A percentile compares a stretch with the other conserved stretches of the same genome.
phyloP scores from a whole-genome alignment of 208 protist species.

The Trichomonas gallinae region DNA sequence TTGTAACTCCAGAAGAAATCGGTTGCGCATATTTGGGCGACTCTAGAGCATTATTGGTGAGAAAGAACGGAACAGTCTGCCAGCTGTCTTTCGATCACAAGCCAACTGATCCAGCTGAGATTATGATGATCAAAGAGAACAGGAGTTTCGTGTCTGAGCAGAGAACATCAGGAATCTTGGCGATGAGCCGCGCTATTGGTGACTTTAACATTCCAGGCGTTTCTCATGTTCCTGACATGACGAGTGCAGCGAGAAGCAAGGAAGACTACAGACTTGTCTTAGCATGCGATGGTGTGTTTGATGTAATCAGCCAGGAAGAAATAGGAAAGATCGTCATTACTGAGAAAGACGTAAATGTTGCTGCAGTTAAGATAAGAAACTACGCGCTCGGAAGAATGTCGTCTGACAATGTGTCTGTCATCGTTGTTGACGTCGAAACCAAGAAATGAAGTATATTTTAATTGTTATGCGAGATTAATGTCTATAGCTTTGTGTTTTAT shows the following conservation, averaged over 20 bases:
- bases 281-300: constrained; percentile 12
- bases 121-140: not conserved
- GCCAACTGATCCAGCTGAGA: not conserved
- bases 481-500: too few relatives aligned
- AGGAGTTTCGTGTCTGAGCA: not conserved
- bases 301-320: not conserved
- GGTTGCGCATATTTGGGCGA: not conserved
- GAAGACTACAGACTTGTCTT: not conserved
- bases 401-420: not conserved
- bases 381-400: not conserved
- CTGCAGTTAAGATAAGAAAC: not conserved
- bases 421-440: not conserved
- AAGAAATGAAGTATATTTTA: not conserved
- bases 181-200: not conserved
- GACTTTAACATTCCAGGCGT: not conserved
- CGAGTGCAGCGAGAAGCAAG: not conserved
- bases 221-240: not conserved
- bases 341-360: not conserved
- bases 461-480: not conserved
- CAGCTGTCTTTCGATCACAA: not conserved
- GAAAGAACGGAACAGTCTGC: not conserved
- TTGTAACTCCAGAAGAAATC: not conserved
- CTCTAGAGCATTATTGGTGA: not conserved
- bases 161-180: constrained; percentile 1
- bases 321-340: not conserved